Evolutionary conservation across 1,284 basidiomycete genomes (phyloP), one percentile per base, ranked within the genome.

Genomic region (Golubevia sp.): DNA sequence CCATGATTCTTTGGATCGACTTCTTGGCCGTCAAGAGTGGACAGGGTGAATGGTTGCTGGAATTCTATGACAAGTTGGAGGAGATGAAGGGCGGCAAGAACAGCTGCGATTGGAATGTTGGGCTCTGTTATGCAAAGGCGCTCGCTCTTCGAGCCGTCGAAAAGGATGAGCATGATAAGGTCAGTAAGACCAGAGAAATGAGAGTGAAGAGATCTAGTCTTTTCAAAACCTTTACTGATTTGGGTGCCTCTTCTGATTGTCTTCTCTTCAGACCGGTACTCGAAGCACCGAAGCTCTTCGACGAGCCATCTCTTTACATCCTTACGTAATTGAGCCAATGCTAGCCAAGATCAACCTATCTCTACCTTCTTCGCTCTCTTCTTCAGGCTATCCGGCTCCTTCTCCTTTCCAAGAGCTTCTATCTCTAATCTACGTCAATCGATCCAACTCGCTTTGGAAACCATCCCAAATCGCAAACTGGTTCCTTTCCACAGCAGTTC

Each of bases 1-100:
- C 71, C 8, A 70, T 71, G 44, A 44, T 83, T 59, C 71, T 83
- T 3, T 82, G 79, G 77, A 68, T 83, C 38, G 81, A 83, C 54
- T 83, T 81, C 25, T n/a, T 83, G 5, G 76, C 77, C 8, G 67
- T 82, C 61, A 83, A 83, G 57, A 63, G 68, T 4, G 64, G 64
- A 23, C 76, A 80, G 54, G 62, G 70, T 34, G 54, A 64, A 0
- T 83, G 81, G 81, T 58, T 82, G n/a, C 30, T 83, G 3, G 70
- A 72, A 2, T 61, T 77, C 20, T 56, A 77, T 25, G 52, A 62
- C 2, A 58, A 59, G 30, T 66, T 80, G 34, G 73, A 79, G n/a
- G 66, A 66, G 52, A 64, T 68, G 50, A 62, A 63, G 5, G 57
- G 62, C 3, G 59, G 63, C 2, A 48, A 53, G 2, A 44, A 48